Evolutionary conservation across 495 filamentous ascomycete genomes (phyloP).

Genomic region (Daldinia bambusicola): DNA sequence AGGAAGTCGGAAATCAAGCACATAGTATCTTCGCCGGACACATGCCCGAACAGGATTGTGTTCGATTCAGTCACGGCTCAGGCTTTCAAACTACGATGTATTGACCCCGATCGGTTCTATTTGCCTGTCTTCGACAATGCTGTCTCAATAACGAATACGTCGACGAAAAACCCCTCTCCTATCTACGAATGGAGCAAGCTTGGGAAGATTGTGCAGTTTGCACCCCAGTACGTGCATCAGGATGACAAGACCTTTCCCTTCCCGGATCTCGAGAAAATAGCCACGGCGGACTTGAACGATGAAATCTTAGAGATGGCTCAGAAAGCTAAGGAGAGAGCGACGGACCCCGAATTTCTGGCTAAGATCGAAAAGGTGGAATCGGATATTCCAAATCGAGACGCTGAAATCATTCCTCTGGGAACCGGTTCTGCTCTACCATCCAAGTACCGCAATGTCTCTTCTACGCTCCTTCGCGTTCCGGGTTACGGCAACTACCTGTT

Average conservation of each 20-base stretch:
- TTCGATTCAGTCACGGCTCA: slow-evolving; percentile 70
- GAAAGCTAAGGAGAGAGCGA: slow-evolving; percentile 56
- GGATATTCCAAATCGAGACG: slow-evolving; percentile 73
- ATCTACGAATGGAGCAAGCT: slow-evolving; percentile 42
- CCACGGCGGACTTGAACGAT: slow-evolving; percentile 28
- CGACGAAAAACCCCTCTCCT: slow-evolving; percentile 18
- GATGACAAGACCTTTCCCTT: slow-evolving; percentile 58
- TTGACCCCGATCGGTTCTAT: slow-evolving; percentile 76
- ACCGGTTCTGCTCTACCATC: slow-evolving; percentile 90
- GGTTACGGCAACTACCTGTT: slow-evolving; percentile 84
- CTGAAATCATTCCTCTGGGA: slow-evolving; percentile 85
- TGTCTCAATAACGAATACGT: slow-evolving; percentile 33
- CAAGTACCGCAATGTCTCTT: slow-evolving; percentile 94
- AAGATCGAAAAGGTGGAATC: slow-evolving; percentile 56
- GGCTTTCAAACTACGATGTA: slow-evolving; percentile 70
- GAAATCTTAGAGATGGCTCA: slow-evolving; percentile 64
- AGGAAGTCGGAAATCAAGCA: slow-evolving; percentile 71
- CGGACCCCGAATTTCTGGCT: slow-evolving; percentile 51
- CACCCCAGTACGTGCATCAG: slow-evolving; percentile 69
- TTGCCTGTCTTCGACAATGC: slow-evolving; percentile 69
- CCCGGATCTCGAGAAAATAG: slow-evolving; percentile 63
- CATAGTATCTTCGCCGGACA: slow-evolving; percentile 75
- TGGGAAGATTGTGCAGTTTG: slow-evolving; percentile 67
- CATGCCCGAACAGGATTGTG: slow-evolving; percentile 76
- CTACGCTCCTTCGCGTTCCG: slow-evolving; percentile 85